Evolutionary conservation across 116 monocot genomes (phyloP).

Genomic region (Zostera marina): DNA sequence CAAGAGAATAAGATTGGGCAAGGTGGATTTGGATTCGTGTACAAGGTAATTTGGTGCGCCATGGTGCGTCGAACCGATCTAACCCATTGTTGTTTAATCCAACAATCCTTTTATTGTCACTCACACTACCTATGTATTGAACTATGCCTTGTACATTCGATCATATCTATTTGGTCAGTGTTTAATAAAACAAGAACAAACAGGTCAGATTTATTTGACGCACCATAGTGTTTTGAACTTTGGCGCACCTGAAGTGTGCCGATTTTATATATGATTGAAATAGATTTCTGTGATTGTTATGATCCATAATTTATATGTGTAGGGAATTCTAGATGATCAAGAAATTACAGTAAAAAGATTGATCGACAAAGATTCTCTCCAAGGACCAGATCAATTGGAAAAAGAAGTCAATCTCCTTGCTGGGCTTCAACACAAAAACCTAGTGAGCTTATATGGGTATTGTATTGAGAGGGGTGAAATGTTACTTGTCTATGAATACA

Average conservation of each 20-base stretch:
- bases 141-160: too few relatives aligned
- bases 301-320: background rate
- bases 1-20: constrained; percentile 10
- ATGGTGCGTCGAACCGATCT: too few relatives aligned
- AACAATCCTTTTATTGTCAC: too few relatives aligned
- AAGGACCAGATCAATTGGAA: background rate
- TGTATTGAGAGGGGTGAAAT: background rate
- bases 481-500: background rate
- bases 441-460: background rate
- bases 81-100: too few relatives aligned
- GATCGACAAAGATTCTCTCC: background rate
- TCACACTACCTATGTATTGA: too few relatives aligned
- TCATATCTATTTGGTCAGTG: too few relatives aligned
- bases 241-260: too few relatives aligned
- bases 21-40: constrained; percentile 19
- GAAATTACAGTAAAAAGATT: background rate
- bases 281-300: background rate
- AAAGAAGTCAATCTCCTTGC: background rate
- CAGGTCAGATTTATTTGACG: too few relatives aligned
- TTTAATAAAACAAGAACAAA: too few relatives aligned
- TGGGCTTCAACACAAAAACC: background rate
- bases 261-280: background rate
- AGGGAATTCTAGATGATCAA: background rate
- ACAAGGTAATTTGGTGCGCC: too few relatives aligned
- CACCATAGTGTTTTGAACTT: too few relatives aligned